Evolutionary conservation across 2,329 filamentous ascomycete genomes (phyloP).

Genomic region (Neonectria coccinea): DNA sequence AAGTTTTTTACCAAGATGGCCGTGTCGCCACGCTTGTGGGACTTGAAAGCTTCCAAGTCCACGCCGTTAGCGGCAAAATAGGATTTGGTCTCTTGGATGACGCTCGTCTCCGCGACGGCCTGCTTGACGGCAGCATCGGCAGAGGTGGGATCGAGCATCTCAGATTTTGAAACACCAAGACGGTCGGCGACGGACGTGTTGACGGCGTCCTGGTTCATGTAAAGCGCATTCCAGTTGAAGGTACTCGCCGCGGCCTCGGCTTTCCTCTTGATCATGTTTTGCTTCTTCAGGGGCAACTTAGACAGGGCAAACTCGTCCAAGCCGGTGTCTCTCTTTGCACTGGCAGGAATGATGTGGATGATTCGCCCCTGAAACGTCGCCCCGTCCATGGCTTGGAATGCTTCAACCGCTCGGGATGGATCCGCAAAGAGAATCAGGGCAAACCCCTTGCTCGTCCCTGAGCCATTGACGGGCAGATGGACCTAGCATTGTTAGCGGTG

Average conservation of each 20-base stretch:
- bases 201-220: constrained; percentile 96
- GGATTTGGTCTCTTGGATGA: constrained; percentile 95
- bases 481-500: constrained; percentile 69
- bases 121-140: constrained; percentile 96
- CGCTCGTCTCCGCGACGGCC: constrained; percentile 93
- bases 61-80: constrained; percentile 92
- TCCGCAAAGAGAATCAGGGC: constrained; percentile 85
- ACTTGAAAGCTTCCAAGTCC: constrained; percentile 92
- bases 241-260: constrained; percentile 79
- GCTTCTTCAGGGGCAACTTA: constrained; percentile 93
- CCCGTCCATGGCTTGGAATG: constrained; percentile 84
- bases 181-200: constrained; percentile 89
- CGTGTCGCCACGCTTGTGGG: constrained; percentile 83
- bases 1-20: constrained; percentile 96
- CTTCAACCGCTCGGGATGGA: constrained; percentile 78
- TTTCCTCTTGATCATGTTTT: constrained; percentile 89
- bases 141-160: constrained; percentile 94
- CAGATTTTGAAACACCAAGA: constrained; percentile 89
- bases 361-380: constrained; percentile 92
- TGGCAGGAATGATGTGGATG: constrained; percentile 87
- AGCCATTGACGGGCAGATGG: constrained; percentile 81
- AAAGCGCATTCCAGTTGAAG: constrained; percentile 99
- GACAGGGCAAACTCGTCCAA: constrained; percentile 91
- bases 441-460: constrained; percentile 86
- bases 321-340: constrained; percentile 82